Evolutionary conservation across 345 rosid species (phyloP).

Genomic region (Sonneratia caseolaris): DNA sequence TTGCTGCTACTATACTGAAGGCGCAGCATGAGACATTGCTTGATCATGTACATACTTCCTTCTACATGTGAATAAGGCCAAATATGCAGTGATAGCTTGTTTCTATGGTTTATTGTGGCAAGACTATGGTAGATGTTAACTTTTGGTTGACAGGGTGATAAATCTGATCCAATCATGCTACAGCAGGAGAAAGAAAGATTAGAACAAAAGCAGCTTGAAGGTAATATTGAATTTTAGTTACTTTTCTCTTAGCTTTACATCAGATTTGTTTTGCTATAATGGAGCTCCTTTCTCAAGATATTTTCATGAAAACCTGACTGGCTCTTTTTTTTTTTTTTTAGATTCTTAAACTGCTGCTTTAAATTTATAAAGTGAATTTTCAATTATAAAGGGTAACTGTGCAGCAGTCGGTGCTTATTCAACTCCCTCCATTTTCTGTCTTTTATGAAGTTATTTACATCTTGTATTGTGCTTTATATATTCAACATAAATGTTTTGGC

Average conservation of each 20-base stretch:
- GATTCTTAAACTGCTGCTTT: not conserved
- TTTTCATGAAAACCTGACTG: not conserved
- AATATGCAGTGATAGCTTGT: not conserved
- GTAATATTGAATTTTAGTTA: slow-evolving; percentile 21
- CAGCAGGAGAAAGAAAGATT: slow-evolving; percentile 58
- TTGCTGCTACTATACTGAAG: slow-evolving; percentile 64
- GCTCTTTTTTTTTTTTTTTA: not conserved
- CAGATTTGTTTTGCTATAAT: not conserved
- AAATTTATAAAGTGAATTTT: not conserved
- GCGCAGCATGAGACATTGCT: slow-evolving; percentile 57
- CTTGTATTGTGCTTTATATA: not conserved
- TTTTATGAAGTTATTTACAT: not conserved
- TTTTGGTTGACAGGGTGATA: slow-evolving; percentile 37
- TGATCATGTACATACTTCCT: slow-evolving; percentile 37
- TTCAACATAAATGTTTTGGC: not conserved
- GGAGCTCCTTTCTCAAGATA: not conserved
- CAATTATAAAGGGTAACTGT: slow-evolving; percentile 1
- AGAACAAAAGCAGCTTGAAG: slow-evolving; percentile 65
- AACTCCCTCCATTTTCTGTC: not conserved
- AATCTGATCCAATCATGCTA: slow-evolving; percentile 46
- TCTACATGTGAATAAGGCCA: not conserved
- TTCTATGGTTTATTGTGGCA: not conserved
- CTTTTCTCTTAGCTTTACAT: not conserved
- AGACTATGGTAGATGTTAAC: not conserved
- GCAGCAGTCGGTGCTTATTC: not conserved